Evolutionary conservation across 2,329 filamentous ascomycete species (phyloP).

Genomic region (Calonectria multiphialidica): DNA sequence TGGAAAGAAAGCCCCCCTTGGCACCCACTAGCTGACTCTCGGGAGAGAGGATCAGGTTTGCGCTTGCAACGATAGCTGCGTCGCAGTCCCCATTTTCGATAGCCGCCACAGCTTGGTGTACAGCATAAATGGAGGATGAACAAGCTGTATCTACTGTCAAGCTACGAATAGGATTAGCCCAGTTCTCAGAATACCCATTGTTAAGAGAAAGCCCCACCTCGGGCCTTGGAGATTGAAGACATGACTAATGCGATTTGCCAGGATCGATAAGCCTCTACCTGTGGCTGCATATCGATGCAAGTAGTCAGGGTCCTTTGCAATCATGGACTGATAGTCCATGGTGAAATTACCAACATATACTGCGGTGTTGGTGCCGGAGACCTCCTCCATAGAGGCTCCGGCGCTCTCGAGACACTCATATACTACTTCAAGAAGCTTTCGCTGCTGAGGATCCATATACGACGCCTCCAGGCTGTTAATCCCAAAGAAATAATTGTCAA

Average conservation of each 20-base stretch:
- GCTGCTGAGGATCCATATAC: slow-evolving; percentile 9
- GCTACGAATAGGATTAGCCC: slow-evolving; percentile 22
- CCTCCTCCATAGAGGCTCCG: not conserved
- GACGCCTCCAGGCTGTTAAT: not conserved
- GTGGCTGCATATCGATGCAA: not conserved
- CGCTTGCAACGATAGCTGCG: slow-evolving; percentile 49
- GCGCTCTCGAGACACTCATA: not conserved
- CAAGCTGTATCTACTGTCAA: slow-evolving; percentile 48
- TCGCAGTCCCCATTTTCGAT: slow-evolving; percentile 48
- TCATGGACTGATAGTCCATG: not conserved
- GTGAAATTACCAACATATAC: slow-evolving; percentile 1
- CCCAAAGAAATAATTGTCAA: not conserved
- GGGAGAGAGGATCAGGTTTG: slow-evolving; percentile 48
- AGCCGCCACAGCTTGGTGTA: slow-evolving; percentile 36
- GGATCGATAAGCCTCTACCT: not conserved
- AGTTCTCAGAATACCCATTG: not conserved
- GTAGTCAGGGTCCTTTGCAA: not conserved
- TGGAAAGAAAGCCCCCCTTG: slow-evolving; percentile 35
- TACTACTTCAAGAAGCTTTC: slow-evolving; percentile 4
- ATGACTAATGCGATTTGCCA: slow-evolving; percentile 48
- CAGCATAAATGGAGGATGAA: slow-evolving; percentile 47
- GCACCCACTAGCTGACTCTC: slow-evolving; percentile 33
- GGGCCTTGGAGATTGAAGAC: slow-evolving; percentile 52
- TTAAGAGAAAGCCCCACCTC: slow-evolving; percentile 27
- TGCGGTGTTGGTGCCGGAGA: not conserved